phyloP scores from a whole-genome alignment of 2,329 filamentous ascomycete species.

The Talaromyces sp. region DNA sequence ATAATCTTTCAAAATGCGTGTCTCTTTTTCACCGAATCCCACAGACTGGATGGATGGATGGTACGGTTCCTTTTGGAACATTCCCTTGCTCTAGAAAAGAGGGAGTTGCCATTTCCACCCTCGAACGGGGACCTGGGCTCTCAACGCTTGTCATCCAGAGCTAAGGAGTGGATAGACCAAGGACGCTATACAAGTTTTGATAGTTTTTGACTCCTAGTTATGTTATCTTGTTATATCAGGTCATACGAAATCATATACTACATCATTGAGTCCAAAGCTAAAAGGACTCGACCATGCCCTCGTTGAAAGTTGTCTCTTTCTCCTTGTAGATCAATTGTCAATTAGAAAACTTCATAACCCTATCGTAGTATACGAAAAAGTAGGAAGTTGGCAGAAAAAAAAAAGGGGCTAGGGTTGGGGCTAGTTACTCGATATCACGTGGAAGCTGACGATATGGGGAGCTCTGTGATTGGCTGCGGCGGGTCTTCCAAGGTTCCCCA shows the following conservation, averaged over 20 bases:
- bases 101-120: not conserved
- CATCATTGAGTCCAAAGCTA: no score
- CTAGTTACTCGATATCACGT: not conserved
- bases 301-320: not conserved
- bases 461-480: slow-evolving; percentile 1
- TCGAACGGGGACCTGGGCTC: not conserved
- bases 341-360: not conserved
- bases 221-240: no score
- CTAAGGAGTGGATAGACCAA: not conserved
- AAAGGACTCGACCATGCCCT: not conserved
- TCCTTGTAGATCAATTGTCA: not conserved
- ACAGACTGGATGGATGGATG: slow-evolving; percentile 6
- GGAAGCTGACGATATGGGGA: not conserved
- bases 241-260: no score
- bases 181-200: not conserved
- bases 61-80: slow-evolving; percentile 2
- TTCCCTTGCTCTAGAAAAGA: not conserved
- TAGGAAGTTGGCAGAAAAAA: no score
- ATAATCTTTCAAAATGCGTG: not conserved
- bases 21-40: not conserved
- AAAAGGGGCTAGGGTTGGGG: not conserved
- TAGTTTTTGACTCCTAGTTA: not conserved
- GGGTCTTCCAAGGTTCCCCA: not conserved
- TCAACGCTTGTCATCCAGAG: not conserved
- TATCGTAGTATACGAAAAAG: no score